Evolutionary conservation across 345 rosid species (phyloP).

Genomic region (Syzygium aqueum): DNA sequence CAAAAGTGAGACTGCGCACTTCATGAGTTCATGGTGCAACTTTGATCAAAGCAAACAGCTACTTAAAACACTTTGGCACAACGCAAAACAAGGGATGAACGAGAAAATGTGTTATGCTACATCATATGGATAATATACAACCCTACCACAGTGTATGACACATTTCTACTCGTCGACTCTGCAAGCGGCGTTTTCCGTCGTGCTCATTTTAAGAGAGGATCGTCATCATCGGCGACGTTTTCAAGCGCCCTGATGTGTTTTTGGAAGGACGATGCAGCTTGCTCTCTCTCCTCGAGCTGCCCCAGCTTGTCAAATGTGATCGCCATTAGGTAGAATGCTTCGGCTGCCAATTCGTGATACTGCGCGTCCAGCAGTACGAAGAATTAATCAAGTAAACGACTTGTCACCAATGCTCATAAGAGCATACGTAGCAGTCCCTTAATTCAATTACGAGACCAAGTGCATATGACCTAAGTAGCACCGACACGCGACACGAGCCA

Average conservation of each 20-base stretch:
- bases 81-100: background rate
- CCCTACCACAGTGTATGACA: background rate
- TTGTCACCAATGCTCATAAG: background rate
- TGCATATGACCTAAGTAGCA: background rate
- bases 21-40: background rate
- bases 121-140: background rate
- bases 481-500: no score
- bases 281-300: conserved; percentile 51
- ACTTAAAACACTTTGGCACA: background rate
- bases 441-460: background rate
- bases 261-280: conserved; percentile 68
- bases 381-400: background rate
- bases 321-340: conserved; percentile 74
- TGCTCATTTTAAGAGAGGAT: conserved; percentile 5
- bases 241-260: conserved; percentile 60
- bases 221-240: conserved; percentile 44
- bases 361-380: conserved; percentile 11
- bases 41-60: background rate
- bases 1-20: background rate
- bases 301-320: conserved; percentile 58
- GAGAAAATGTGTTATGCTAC: background rate
- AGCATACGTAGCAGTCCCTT: background rate
- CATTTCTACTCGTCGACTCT: background rate
- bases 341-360: conserved; percentile 89
- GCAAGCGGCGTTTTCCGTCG: background rate